Conservation (phyloP, 148 eudicot species). For the Gaultheria prostrata region DNA sequence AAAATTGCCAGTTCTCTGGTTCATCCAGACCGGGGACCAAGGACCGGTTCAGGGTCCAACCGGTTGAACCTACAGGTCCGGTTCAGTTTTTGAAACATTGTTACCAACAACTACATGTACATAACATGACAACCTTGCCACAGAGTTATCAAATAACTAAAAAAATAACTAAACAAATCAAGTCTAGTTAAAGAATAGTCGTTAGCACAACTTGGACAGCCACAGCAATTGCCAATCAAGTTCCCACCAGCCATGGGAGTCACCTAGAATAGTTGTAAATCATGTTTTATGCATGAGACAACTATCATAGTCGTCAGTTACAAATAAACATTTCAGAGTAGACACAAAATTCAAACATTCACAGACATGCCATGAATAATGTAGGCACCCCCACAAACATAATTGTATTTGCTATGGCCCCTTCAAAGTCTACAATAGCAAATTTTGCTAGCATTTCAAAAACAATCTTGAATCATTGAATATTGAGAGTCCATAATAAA, state of each 20-base stretch:
- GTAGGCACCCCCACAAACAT: not conserved
- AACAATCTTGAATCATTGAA: not conserved
- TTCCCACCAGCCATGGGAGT: not conserved
- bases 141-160: conserved; percentile 7
- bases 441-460: not conserved
- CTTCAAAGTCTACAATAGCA: not conserved
- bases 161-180: not conserved
- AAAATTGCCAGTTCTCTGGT: no score
- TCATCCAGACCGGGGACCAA: no score
- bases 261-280: not conserved
- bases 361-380: not conserved
- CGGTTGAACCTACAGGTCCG: no score
- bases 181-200: not conserved
- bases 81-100: no score
- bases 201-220: not conserved
- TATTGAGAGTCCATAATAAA: not conserved
- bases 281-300: not conserved
- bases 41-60: no score
- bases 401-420: not conserved
- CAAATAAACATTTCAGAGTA: not conserved
- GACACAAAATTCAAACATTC: not conserved
- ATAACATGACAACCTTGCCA: not conserved
- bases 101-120: not conserved
- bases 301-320: not conserved
- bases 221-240: not conserved